phyloP scores from a whole-genome alignment of 176 grass and related monocot species.

The Oryza punctata region DNA sequence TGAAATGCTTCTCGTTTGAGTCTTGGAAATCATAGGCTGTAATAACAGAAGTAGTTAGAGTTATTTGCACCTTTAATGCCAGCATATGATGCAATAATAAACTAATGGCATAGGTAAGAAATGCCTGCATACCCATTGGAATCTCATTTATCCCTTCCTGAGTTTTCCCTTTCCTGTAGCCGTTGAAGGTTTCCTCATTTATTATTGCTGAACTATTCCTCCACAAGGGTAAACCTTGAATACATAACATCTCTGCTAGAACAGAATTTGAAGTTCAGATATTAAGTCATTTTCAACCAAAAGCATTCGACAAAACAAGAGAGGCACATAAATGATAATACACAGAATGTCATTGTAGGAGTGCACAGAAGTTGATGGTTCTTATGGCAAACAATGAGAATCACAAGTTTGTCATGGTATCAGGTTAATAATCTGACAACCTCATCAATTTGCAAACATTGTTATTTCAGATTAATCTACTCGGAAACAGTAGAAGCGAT shows the following conservation, averaged over 20 bases:
- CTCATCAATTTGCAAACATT: neutral
- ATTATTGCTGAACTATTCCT: constrained; percentile 55
- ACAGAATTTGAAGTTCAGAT: constrained; percentile 31
- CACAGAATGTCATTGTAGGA: neutral
- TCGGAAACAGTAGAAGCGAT: neutral
- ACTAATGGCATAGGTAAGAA: constrained; percentile 5
- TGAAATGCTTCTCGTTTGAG: constrained; percentile 48
- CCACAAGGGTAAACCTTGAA: constrained; percentile 64
- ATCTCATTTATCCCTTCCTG: constrained; percentile 60
- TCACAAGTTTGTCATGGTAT: neutral
- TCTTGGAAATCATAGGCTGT: constrained; percentile 74
- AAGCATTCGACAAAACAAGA: neutral
- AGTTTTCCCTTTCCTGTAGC: constrained; percentile 53
- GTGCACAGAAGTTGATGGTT: constrained; percentile 32
- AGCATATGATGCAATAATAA: constrained; percentile 5
- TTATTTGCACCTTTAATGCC: constrained; percentile 4
- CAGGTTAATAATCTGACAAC: neutral
- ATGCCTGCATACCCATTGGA: constrained; percentile 44
- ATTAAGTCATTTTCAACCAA: constrained; percentile 26
- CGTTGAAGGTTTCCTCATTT: constrained; percentile 56
- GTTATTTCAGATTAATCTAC: neutral
- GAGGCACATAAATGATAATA: constrained; percentile 14
- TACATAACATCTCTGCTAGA: constrained; percentile 54
- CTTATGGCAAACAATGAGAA: neutral
- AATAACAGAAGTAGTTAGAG: constrained; percentile 34